Base-by-base conservation (phyloP, 139 green algal genomes). In the Coelastrella sp. region DNA sequence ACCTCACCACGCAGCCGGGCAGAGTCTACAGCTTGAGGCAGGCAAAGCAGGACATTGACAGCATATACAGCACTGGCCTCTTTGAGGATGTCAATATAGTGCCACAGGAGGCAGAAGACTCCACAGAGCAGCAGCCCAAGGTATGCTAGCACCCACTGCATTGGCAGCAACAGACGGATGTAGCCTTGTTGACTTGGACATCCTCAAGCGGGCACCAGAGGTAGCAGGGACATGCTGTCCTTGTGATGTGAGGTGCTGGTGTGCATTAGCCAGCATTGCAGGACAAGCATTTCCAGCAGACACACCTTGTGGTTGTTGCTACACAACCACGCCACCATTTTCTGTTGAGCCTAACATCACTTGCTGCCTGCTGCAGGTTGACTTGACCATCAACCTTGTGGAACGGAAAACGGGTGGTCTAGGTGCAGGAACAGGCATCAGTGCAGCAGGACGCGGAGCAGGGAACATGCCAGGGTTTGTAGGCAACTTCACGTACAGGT, bases 81-180 rank as follows among this genome's bases (percentile, higher is more conserved):
- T 99, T 98, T 92, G 98, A 99, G 74, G 98, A 99, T 90, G 97
- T 99, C 66, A 97, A 96, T 87, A 96, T 99, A 68, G 79, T 96
- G 49, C 97, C 97, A 0, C 89, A 96, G 63, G 95, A 97, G n/a
- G 93, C 96, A n/a, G 94, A 97, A 27, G 94, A 95, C 85, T 95
- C 91, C 72, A 97, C 94, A 49, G 90, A 94, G 74, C 59, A 86
- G n/a, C 22, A 87, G 0, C 95, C 95, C 19, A 95, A 96, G 90
- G 93, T 94, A n/a, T 8, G 68, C 7, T 76, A 24, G 15, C 15
- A 27, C 15, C 19, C 63, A 70, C 9, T 70, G 63, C 63, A 70
- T 70, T 70, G 63, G 63, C 63, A 70, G 63, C 7, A 1, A n/a
- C 19, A 10, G 15, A 6, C 68, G 68, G 15, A 24, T 76, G 15